These are phyloP conservation scores for Botrytis paeoniae DNA, from an alignment of 2,329 filamentous ascomycete species.

Conservation along the genomic window DNA sequence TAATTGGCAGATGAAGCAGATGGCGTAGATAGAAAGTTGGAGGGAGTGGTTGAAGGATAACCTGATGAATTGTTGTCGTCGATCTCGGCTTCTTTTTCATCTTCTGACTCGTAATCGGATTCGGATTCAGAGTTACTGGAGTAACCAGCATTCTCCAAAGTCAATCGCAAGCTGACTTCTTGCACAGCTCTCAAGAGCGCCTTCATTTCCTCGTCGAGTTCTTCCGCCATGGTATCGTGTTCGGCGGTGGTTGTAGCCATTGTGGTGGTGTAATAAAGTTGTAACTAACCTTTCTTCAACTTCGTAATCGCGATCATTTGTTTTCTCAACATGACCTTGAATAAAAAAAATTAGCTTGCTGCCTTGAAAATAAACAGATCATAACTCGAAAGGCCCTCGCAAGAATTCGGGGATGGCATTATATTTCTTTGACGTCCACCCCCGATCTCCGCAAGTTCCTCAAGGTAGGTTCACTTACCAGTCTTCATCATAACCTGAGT, in stretches of 20 bases:
- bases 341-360: not conserved
- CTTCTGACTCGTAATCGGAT: not conserved
- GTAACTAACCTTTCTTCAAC: slow-evolving; percentile 76
- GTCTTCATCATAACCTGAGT: slow-evolving; percentile 99
- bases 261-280: slow-evolving; percentile 22
- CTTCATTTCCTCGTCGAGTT: not conserved
- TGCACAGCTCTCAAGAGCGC: not conserved
- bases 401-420: not conserved
- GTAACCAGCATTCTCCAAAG: not conserved
- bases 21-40: not conserved
- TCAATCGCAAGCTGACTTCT: not conserved
- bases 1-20: not conserved
- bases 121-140: slow-evolving; percentile 4
- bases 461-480: slow-evolving; percentile 47
- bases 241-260: not conserved
- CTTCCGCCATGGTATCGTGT: not conserved
- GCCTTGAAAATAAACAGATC: not conserved
- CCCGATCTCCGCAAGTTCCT: not conserved
- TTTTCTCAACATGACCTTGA: slow-evolving; percentile 91
- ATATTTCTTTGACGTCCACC: not conserved
- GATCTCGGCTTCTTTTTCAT: not conserved
- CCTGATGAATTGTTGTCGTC: not conserved
- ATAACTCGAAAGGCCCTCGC: not conserved
- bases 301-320: slow-evolving; percentile 97
- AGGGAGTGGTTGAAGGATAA: not conserved